phyloP scores from a whole-genome alignment of 352 stramenopile species.

The Peronosclerospora sorghi region DNA sequence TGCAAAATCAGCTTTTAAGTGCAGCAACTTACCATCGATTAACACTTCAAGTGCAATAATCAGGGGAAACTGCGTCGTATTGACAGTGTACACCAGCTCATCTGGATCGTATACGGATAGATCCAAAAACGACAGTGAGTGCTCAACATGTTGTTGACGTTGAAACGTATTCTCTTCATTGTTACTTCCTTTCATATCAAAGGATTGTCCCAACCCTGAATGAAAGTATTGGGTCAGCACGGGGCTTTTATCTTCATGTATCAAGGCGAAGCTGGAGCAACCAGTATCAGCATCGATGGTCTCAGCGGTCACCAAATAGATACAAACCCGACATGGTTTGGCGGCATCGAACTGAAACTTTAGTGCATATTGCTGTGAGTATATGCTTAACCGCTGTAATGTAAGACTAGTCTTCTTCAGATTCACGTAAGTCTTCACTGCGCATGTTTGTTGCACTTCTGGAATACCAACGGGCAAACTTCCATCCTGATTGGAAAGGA shows the following conservation, averaged over 20 bases:
- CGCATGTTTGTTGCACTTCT: slow-evolving; percentile 76
- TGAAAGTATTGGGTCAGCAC: slow-evolving; percentile 34
- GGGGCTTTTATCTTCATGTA: slow-evolving; percentile 30
- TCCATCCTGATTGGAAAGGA: slow-evolving; percentile 65
- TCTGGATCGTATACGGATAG: slow-evolving; percentile 23
- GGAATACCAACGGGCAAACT: slow-evolving; percentile 39
- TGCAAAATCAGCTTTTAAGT: background rate
- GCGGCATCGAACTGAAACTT: slow-evolving; percentile 74
- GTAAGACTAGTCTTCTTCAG: slow-evolving; percentile 73
- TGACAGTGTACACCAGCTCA: slow-evolving; percentile 39
- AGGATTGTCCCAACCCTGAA: slow-evolving; percentile 41
- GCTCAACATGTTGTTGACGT: slow-evolving; percentile 4
- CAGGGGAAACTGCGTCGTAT: slow-evolving; percentile 42
- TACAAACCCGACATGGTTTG: slow-evolving; percentile 51
- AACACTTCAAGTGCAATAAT: slow-evolving; percentile 58
- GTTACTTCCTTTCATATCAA: slow-evolving; percentile 19
- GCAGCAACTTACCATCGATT: slow-evolving; percentile 21
- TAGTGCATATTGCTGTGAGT: slow-evolving; percentile 25
- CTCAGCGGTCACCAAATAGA: slow-evolving; percentile 58
- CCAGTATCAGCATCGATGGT: slow-evolving; percentile 55
- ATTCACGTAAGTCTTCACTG: slow-evolving; percentile 79
- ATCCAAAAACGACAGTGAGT: slow-evolving; percentile 23
- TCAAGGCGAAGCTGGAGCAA: slow-evolving; percentile 43
- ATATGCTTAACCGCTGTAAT: slow-evolving; percentile 19
- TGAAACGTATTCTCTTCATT: slow-evolving; percentile 2